Conservation (phyloP, 768 basidiomycete species). For the Suillus variegatus region DNA sequence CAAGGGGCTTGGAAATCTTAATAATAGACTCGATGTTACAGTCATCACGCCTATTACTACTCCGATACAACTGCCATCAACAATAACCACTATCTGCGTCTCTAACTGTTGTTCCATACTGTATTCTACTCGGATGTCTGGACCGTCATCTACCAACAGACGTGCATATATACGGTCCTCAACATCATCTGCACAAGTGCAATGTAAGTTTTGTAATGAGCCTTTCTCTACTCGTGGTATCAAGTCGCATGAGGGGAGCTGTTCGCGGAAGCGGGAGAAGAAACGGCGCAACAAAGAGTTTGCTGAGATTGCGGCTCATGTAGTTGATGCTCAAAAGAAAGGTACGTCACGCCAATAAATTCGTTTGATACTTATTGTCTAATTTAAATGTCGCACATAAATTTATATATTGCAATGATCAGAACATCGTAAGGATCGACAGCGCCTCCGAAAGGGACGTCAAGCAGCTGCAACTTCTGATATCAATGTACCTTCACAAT, state of each 20-base stretch:
- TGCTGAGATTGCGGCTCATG: neutral
- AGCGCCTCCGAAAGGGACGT: neutral
- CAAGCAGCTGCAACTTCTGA: neutral
- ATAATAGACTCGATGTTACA: too few relatives aligned
- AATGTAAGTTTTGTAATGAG: neutral
- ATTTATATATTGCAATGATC: neutral
- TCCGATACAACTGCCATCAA: too few relatives aligned
- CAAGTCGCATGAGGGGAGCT: constrained; percentile 10
- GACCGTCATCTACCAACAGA: neutral
- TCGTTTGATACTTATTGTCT: neutral
- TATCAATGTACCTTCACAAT: neutral
- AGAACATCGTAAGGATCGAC: neutral
- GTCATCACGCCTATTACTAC: too few relatives aligned
- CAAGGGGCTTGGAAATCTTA: neutral
- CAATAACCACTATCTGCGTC: too few relatives aligned
- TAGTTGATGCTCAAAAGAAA: constrained; percentile 4
- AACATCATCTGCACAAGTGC: neutral
- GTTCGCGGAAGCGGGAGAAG: neutral
- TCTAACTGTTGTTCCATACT: neutral
- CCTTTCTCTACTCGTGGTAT: neutral
- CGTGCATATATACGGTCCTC: neutral
- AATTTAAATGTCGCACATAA: too few relatives aligned
- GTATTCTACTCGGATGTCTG: neutral
- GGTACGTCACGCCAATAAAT: neutral
- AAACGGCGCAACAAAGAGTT: constrained; percentile 2